Evolutionary conservation across 2,329 filamentous ascomycete species (phyloP).

Genomic region (Truncatella angustata): DNA sequence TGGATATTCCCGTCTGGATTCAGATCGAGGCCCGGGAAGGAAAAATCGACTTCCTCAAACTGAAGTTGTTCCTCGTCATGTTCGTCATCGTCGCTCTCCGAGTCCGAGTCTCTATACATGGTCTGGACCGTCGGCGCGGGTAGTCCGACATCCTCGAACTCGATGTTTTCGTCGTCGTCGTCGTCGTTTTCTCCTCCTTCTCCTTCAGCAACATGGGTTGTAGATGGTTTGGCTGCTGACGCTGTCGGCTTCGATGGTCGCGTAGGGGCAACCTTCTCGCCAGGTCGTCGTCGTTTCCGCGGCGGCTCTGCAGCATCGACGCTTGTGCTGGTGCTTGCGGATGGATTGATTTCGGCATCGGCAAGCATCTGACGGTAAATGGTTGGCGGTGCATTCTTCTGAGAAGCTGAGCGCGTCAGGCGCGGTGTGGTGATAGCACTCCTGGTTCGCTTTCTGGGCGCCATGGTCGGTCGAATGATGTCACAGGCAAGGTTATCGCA

Average conservation of each 20-base stretch:
- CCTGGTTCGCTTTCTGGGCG: conserved; percentile 28
- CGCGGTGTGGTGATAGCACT: no score
- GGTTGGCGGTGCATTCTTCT: conserved; percentile 30
- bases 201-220: conserved; percentile 11
- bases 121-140: conserved; percentile 51
- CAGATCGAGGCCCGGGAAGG: conserved; percentile 18
- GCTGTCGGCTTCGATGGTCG: conserved; percentile 19
- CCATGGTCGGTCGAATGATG: conserved; percentile 20
- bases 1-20: conserved; percentile 14
- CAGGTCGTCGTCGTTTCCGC: conserved; percentile 36
- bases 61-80: conserved; percentile 40
- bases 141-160: conserved; percentile 50
- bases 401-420: no score
- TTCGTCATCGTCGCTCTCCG: conserved; percentile 37
- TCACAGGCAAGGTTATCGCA: conserved; percentile 6
- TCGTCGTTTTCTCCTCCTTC: conserved; percentile 33
- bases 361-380: conserved; percentile 49
- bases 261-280: conserved; percentile 21
- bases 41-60: conserved; percentile 51
- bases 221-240: conserved; percentile 7
- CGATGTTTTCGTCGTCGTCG: conserved; percentile 39
- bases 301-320: conserved; percentile 35
- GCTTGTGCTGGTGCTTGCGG: conserved; percentile 19
- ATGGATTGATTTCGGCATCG: conserved; percentile 45
- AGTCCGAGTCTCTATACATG: conserved; percentile 47